These are phyloP conservation scores for Mortierella sp. DNA, from an alignment of 371 early-diverging fungal genomes.

Conservation along the genomic window DNA sequence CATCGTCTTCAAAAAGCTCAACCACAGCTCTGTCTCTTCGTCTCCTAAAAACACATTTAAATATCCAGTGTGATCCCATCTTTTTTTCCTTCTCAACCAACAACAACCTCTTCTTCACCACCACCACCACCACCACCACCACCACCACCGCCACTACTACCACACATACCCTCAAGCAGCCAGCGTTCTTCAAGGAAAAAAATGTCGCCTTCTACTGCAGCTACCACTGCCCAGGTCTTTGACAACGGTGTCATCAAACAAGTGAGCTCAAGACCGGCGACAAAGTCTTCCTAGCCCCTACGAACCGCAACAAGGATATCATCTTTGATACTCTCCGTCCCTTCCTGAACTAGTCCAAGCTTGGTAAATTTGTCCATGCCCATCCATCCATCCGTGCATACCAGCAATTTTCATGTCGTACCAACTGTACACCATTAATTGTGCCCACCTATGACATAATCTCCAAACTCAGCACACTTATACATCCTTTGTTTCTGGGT, in stretches of 20 bases:
- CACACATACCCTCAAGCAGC: background rate
- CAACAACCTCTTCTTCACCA: background rate
- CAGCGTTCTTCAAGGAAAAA: background rate
- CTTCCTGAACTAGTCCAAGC: conserved; percentile 14
- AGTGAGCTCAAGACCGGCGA: conserved; percentile 24
- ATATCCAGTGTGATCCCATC: background rate
- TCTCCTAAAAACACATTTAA: background rate
- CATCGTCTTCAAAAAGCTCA: too few species aligned
- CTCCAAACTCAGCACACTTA: background rate
- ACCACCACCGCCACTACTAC: background rate
- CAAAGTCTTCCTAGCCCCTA: conserved; percentile 30
- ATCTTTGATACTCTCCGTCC: conserved; percentile 22
- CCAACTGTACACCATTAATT: background rate
- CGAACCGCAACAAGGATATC: conserved; percentile 27
- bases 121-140: background rate
- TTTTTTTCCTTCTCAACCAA: background rate
- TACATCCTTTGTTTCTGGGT: background rate
- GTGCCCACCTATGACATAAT: background rate
- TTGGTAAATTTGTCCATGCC: conserved; percentile 5
- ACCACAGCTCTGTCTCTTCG: too few species aligned
- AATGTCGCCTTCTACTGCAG: background rate
- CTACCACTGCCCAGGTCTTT: conserved; percentile 7
- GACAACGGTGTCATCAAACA: conserved; percentile 16
- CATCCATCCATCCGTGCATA: background rate
- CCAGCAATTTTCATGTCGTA: background rate